Base-by-base conservation (phyloP, 305 asterid genomes). In the Fraxinus baroniana region DNA sequence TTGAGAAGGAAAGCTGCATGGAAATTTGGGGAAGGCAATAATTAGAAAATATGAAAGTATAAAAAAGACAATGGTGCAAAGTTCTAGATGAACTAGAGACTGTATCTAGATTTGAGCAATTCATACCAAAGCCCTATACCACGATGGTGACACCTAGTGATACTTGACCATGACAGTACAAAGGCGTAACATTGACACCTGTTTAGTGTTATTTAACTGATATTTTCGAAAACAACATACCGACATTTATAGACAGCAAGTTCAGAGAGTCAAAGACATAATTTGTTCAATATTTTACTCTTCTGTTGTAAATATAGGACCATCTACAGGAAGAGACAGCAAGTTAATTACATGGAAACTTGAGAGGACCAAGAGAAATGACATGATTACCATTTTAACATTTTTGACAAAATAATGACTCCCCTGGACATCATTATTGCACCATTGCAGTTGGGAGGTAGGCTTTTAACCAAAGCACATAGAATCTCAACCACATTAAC, bases 1-100 rank as follows among this genome's bases (percentile, higher is more conserved):
- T 80, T 79, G 89, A 82, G 89, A 90, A 71, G 98, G 99, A 79
- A 90, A 92, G 91, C 99, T 96, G 99, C 94, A 89, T 76, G 64
- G 81, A 85, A 68, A 82, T 72, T 75, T 26, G n/a, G 74, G 33
- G 44, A 85, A 57, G 74, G 81, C 64, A 84, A 91, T 86, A 83
- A 83, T 82, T 37, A 73, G 82, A 73, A 77, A 30, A 30, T 70
- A 84, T 62, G 77, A 78, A 22, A 74, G 60, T 55, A 18, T 2
- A 64, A 2, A 82, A 77, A 28, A 32, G 52, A 60, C 2, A 41
- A 74, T 9, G 72, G 33, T 37, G 46, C 57, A 41, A 66, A 55
- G 30, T 57, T 46, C 80, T n/a, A 79, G 68, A 77, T 33, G 32
- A 80, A 84, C 26, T 24, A 10, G 41, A 17, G 22, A 52, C 80